phyloP scores from a whole-genome alignment of 2,329 filamentous ascomycete species.

The Claviceps fusiformis region DNA sequence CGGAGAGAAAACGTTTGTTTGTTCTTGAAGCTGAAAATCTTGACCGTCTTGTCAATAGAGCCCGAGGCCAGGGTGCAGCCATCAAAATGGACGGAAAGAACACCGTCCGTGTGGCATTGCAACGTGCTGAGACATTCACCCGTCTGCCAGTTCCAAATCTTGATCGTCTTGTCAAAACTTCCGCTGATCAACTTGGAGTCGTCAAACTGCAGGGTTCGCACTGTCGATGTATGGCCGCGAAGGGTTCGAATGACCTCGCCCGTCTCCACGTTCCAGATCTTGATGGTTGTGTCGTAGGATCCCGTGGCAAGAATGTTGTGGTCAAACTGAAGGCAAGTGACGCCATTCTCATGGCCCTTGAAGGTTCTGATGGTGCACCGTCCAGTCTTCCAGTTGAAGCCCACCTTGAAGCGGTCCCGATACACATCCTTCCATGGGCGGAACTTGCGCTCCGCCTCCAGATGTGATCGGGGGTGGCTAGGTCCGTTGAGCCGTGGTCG shows the following conservation, averaged over 20 bases:
- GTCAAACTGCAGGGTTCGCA: slow-evolving; percentile 86
- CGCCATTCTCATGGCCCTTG: slow-evolving; percentile 71
- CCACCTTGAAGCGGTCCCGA: slow-evolving; percentile 86
- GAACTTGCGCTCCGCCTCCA: slow-evolving; percentile 33
- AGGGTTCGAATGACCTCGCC: slow-evolving; percentile 78
- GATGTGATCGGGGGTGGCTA: slow-evolving; percentile 18
- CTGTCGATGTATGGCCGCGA: slow-evolving; percentile 65
- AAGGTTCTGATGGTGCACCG: slow-evolving; percentile 75
- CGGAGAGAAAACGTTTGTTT: slow-evolving; percentile 67
- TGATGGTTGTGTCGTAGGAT: slow-evolving; percentile 88
- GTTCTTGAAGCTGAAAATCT: slow-evolving; percentile 83
- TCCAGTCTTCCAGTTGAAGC: slow-evolving; percentile 95
- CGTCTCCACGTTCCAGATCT: slow-evolving; percentile 89
- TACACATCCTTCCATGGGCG: slow-evolving; percentile 94
- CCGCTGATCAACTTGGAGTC: slow-evolving; percentile 84
- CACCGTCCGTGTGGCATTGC: slow-evolving; percentile 63
- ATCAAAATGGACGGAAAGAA: slow-evolving; percentile 81
- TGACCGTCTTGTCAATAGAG: slow-evolving; percentile 78
- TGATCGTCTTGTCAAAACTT: slow-evolving; percentile 74
- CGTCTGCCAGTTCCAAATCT: slow-evolving; percentile 94
- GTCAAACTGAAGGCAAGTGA: slow-evolving; percentile 46
- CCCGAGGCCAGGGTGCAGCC: slow-evolving; percentile 74
- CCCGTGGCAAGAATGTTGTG: slow-evolving; percentile 87
- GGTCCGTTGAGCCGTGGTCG: slow-evolving; percentile 17
- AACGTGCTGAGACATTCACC: slow-evolving; percentile 76